Base-by-base conservation (phyloP, 305 asterid genomes). In the Euphrasia arctica region DNA sequence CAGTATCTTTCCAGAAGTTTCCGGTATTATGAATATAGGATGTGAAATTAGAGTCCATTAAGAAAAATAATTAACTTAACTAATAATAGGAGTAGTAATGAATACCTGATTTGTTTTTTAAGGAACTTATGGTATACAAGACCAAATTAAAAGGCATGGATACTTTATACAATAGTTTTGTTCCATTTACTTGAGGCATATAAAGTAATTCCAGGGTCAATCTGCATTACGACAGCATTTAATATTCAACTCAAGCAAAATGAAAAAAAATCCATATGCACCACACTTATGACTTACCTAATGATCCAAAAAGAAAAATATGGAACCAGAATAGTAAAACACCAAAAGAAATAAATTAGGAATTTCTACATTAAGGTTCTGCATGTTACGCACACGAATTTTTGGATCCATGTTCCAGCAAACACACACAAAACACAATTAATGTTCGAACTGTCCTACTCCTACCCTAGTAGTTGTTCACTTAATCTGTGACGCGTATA, bases 241-340 rank as follows among this genome's bases (percentile, higher is more conserved):
- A 12, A 15, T 61, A 42, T 25, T 61, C 54, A 61, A 42, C 12
- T 61, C 54, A 61, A 42, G 15, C 29, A 61, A 61, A 60, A 42
- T 11, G 34, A 18, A 5, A 22, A 60, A 10, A 14, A 22, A 13
- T 60, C 22, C 18, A 52, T 28, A 28, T 18, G 10, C 22, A 60
- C 28, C 13, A 6, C 31, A 9, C 9, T 54, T 25, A 25, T 25
- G 27, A 25, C 27, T 25, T 10, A 22, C 39, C 18, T 9, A 27
- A 59, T 32, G 41, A 34, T 11, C 25, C 54, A 60, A 60, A 43
- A 62, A n/a, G 10, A 9, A 22, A n/a, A 22, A n/a, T 45, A 45
- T 5, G 45, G 27, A 25, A 45, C 14, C 22, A 27, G 18, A 25
- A 27, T 15, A 52, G 50, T 4, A 62, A 25, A 5, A 61, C 39